Evolutionary conservation across 2,329 filamentous ascomycete genomes (phyloP), one percentile per base, ranked within the genome.

Genomic region (Domatiomyces catenatus): DNA sequence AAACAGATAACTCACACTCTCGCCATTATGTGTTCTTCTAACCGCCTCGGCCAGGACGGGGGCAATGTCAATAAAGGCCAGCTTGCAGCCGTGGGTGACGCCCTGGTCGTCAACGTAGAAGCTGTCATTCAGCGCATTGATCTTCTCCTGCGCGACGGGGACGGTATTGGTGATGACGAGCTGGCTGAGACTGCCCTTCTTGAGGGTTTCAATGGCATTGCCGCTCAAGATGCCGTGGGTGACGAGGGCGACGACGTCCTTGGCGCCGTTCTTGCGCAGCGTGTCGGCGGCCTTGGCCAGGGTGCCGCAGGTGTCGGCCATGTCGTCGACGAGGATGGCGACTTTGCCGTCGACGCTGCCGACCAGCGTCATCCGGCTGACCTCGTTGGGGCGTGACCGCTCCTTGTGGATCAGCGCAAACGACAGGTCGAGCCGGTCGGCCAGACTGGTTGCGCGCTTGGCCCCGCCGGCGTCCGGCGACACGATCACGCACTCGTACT

Each of bases 321-420:
- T 95, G 66, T 96, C 90, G 66, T 96, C 90, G 46, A 98, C 90
- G 47, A 98, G 81, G 63, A 98, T 95, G 53, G 90, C 90, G 26
- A 90, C 82, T 71, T 92, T 92, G 70, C 86, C 85, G 58, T 81
- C 77, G 46, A 96, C 92, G 58, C 93, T 88, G 58, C 92, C 92
- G 48, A 96, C 90, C n/a, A 98, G 82, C 0, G 88, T 86, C 87
- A 94, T 94, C 61, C 86, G 83, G 8, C 84, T 87, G 54, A 94
- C 88, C 63, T 93, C 88, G 62, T 94, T 93, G 53, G 82, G 82
- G n/a, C 86, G 80, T 5, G 88, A 84, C 52, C 89, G 85, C 70
- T 95, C 90, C 72, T 96, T 95, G 76, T 95, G 89, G 60, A 96
- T 96, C 50, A 96, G 79, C 7, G 90, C 90, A 66, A 96, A 95